Evolutionary conservation across 169 alveolate genomes (phyloP).

Genomic region (Plasmodium falciparum): DNA sequence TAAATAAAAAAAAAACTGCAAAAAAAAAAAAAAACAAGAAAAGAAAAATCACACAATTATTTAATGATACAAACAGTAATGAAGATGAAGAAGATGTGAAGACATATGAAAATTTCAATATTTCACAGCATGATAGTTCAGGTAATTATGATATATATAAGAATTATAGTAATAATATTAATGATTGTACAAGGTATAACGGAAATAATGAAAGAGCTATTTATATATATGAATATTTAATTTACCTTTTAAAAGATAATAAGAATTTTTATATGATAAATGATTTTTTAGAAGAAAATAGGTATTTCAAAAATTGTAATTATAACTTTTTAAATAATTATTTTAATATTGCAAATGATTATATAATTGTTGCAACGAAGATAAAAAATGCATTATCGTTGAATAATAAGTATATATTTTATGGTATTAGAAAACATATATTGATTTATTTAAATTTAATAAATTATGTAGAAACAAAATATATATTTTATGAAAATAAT

Average conservation of each 20-base stretch:
- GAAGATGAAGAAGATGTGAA: conserved; percentile 9
- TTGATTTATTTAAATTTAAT: conserved; percentile 47
- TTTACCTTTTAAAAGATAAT: conserved; percentile 19
- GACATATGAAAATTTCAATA: background rate
- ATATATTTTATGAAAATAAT: conserved; percentile 54
- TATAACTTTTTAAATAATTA: conserved; percentile 31
- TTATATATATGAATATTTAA: conserved; percentile 2
- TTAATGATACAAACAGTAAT: background rate
- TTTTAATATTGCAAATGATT: conserved; percentile 1
- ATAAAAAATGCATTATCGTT: conserved; percentile 34
- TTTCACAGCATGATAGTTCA: background rate
- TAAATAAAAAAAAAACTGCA: background rate
- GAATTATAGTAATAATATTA: background rate
- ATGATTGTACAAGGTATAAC: conserved; percentile 1
- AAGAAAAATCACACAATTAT: no score
- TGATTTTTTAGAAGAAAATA: conserved; percentile 8
- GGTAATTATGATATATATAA: background rate
- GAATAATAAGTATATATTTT: conserved; percentile 48
- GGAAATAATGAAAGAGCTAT: conserved; percentile 20
- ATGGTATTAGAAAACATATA: conserved; percentile 63
- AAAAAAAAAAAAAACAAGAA: background rate
- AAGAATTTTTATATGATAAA: conserved; percentile 52
- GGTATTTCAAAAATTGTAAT: conserved; percentile 10
- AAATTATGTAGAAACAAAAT: conserved; percentile 56
- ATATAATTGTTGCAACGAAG: conserved; percentile 5